phyloP scores from a whole-genome alignment of 2,329 filamentous ascomycete species.

The Fusarium falciforme region DNA sequence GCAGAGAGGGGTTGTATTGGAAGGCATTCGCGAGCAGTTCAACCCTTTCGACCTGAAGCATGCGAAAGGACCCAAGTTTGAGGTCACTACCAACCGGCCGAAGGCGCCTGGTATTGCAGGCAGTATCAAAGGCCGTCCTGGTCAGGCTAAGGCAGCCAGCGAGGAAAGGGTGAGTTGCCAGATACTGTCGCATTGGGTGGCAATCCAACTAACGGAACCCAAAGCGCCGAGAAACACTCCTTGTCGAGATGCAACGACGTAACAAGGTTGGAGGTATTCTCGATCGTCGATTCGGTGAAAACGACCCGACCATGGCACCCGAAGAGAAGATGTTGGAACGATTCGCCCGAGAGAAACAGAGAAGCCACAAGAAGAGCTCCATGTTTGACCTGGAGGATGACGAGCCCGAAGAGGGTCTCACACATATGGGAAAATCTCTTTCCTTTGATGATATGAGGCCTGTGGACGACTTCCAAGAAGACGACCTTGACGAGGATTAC shows the following conservation, averaged over 20 bases:
- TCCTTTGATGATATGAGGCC: conserved; percentile 64
- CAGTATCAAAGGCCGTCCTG: conserved; percentile 78
- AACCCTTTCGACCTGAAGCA: conserved; percentile 97
- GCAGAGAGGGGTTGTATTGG: conserved; percentile 80
- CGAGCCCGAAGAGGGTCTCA: conserved; percentile 74
- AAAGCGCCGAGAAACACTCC: conserved; percentile 80
- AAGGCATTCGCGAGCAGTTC: conserved; percentile 92
- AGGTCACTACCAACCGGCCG: conserved; percentile 77
- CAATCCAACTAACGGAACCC: conserved; percentile 21
- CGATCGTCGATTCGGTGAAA: conserved; percentile 94
- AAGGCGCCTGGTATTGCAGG: conserved; percentile 63
- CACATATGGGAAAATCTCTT: conserved; percentile 84
- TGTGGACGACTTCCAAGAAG: conserved; percentile 83
- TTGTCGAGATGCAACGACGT: conserved; percentile 89
- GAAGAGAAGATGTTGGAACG: conserved; percentile 93
- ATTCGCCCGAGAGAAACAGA: conserved; percentile 89
- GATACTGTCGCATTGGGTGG: not conserved
- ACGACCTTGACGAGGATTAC: conserved; percentile 72
- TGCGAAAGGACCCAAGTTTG: conserved; percentile 83
- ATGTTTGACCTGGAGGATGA: conserved; percentile 90
- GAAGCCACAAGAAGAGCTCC: conserved; percentile 78
- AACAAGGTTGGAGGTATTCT: conserved; percentile 94
- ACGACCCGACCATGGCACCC: conserved; percentile 91
- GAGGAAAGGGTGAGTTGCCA: conserved; percentile 77
- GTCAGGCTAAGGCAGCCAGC: conserved; percentile 84